Conservation (phyloP, 192 early-diverging fungal species). For the Mortierella claussenii region DNA sequence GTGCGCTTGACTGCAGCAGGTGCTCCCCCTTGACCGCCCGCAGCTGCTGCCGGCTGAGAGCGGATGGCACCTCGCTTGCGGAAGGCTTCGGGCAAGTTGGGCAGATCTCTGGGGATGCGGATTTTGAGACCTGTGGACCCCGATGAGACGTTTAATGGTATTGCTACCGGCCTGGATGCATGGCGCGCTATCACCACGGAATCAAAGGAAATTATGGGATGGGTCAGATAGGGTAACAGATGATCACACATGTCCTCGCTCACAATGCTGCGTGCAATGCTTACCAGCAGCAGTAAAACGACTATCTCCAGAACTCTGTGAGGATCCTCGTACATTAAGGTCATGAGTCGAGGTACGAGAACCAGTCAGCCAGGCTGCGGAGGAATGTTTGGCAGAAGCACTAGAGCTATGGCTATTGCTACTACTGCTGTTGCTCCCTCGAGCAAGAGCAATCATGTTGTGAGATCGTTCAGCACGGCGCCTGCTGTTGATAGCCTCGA, state of each 20-base stretch:
- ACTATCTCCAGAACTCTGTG: too few species aligned
- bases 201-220: too few species aligned
- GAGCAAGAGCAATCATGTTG: constrained; percentile 16
- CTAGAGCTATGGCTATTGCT: neutral
- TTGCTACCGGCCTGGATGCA: neutral
- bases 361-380: neutral
- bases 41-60: neutral
- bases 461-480: constrained; percentile 31
- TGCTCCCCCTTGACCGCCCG: neutral
- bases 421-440: neutral
- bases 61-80: constrained; percentile 40
- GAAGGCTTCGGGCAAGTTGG: constrained; percentile 40
- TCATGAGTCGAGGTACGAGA: too few species aligned
- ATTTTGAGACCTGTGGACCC: constrained; percentile 24
- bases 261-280: too few species aligned
- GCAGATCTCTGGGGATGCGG: constrained; percentile 36
- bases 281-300: too few species aligned
- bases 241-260: too few species aligned
- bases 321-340: too few species aligned
- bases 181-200: neutral
- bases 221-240: too few species aligned
- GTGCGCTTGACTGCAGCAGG: constrained; percentile 22
- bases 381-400: neutral
- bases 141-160: neutral
- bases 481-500: constrained; percentile 29